These are phyloP conservation scores for Amborella trichopoda DNA, from an alignment of 164 flowering plant species.

Conservation along the genomic window DNA sequence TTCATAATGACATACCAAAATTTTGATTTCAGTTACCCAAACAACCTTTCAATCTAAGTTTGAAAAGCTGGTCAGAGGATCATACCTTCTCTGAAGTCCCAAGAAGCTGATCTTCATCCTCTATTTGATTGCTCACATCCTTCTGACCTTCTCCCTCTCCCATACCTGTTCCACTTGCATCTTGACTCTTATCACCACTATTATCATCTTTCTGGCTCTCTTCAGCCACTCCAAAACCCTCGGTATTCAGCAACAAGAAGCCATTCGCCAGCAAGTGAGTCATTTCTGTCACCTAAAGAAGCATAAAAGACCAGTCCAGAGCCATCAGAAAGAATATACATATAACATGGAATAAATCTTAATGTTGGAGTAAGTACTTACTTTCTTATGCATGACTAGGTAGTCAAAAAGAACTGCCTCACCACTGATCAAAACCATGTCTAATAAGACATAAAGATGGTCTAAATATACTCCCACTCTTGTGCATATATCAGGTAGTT, in stretches of 20 bases:
- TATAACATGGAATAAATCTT: not conserved
- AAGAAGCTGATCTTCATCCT: constrained; percentile 84
- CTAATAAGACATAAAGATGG: constrained; percentile 24
- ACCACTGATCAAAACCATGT: constrained; percentile 30
- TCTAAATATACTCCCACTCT: constrained; percentile 20
- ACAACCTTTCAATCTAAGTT: no score
- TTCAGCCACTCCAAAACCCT: constrained; percentile 52
- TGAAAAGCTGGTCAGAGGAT: not conserved
- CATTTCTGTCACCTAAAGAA: constrained; percentile 49
- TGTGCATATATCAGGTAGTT: constrained; percentile 9
- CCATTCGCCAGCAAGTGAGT: constrained; percentile 53
- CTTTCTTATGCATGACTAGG: constrained; percentile 45
- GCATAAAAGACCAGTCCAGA: not conserved
- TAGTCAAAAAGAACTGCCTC: constrained; percentile 57
- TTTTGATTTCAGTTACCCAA: not conserved
- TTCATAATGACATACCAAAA: not conserved
- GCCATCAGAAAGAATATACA: no score
- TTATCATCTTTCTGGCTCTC: constrained; percentile 39
- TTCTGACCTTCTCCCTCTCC: constrained; percentile 83
- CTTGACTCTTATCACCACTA: constrained; percentile 25
- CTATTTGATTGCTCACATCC: constrained; percentile 89
- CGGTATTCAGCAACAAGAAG: constrained; percentile 46
- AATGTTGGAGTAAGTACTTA: constrained; percentile 18
- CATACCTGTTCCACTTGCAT: constrained; percentile 86
- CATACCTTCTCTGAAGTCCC: constrained; percentile 60